A percentile compares a stretch with the other conserved stretches of the same genome.
These are phyloP conservation scores for Pleurotus platypus DNA, from an alignment of 768 basidiomycete species.

Conservation along the genomic window DNA sequence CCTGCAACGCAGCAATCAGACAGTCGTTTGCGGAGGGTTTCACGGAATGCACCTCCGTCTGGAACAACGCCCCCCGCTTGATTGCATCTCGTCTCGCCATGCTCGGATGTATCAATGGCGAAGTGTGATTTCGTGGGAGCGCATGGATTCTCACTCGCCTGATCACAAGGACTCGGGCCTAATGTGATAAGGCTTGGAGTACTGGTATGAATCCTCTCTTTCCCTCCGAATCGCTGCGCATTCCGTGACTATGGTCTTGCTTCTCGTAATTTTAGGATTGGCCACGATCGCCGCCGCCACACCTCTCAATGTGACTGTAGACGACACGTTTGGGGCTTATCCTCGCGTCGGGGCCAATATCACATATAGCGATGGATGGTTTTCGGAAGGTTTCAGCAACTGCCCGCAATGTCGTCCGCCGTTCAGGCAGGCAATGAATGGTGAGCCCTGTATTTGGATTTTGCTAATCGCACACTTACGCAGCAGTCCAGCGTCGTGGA, in stretches of 20 bases:
- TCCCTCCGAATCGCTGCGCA: too few species aligned
- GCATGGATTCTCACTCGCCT: too few species aligned
- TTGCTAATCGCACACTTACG: not conserved
- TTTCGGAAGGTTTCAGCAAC: not conserved
- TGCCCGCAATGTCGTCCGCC: not conserved
- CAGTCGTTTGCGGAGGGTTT: too few species aligned
- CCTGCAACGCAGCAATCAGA: too few species aligned
- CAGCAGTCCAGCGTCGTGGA: not conserved
- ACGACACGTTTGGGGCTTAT: not conserved
- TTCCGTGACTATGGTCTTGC: not conserved
- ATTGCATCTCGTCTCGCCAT: too few species aligned
- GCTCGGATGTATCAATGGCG: too few species aligned
- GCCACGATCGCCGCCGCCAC: not conserved
- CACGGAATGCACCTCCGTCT: too few species aligned
- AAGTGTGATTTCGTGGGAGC: too few species aligned
- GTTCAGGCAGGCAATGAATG: not conserved
- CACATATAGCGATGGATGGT: constrained; percentile 6
- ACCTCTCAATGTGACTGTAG: constrained; percentile 4
- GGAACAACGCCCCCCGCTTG: too few species aligned
- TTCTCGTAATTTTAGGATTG: not conserved
- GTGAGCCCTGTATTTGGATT: not conserved
- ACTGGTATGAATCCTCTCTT: too few species aligned
- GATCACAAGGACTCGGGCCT: too few species aligned
- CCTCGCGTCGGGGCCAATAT: not conserved
- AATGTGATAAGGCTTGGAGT: too few species aligned